Evolutionary conservation across 192 early-diverging fungal genomes (phyloP).

Genomic region (Chytriomyces sp.): DNA sequence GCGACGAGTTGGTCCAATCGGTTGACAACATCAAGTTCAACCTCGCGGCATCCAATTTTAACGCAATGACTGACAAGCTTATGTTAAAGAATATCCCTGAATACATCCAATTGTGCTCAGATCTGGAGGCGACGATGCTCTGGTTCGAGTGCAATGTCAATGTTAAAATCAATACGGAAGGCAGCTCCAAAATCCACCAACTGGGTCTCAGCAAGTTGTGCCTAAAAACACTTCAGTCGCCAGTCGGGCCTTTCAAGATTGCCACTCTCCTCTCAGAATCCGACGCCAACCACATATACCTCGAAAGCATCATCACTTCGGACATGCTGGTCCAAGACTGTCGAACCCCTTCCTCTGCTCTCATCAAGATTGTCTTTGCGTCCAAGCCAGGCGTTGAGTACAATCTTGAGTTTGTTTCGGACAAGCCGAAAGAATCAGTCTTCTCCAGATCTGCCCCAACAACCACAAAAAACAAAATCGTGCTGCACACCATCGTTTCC

Average conservation of each 20-base stretch:
- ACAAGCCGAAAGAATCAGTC: no score
- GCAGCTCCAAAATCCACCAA: background rate
- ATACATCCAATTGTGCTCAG: background rate
- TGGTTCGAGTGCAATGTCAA: background rate
- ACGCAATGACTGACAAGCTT: background rate
- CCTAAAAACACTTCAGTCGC: constrained; percentile 22
- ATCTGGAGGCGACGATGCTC: background rate
- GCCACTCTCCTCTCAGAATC: background rate
- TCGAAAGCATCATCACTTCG: constrained; percentile 15
- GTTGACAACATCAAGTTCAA: background rate
- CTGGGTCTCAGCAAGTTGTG: background rate
- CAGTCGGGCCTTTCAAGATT: constrained; percentile 4
- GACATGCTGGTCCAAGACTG: constrained; percentile 28
- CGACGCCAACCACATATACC: background rate
- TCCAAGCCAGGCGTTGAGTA: constrained; percentile 22
- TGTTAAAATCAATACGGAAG: background rate
- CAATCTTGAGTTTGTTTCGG: constrained; percentile 5
- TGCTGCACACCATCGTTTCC: background rate
- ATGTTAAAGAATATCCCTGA: constrained; percentile 4
- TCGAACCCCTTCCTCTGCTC: constrained; percentile 1
- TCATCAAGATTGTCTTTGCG: constrained; percentile 20
- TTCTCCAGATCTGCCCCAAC: background rate
- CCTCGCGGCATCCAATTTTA: background rate
- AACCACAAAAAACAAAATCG: no score
- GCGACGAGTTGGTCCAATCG: background rate